Conservation (phyloP, 768 basidiomycete species). For the Gautieria morchelliformis region DNA sequence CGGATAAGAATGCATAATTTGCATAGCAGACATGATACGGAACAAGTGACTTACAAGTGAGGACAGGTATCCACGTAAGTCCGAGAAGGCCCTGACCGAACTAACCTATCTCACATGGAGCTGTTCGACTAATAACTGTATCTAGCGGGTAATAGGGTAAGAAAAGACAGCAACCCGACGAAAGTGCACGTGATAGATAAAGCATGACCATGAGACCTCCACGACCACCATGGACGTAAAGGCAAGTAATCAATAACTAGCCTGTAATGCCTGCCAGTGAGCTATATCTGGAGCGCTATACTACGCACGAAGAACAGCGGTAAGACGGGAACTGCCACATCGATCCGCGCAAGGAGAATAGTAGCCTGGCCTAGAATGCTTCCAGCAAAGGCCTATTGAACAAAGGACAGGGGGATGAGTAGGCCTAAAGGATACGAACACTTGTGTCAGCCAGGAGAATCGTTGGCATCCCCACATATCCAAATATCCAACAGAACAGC, state of each 20-base stretch:
- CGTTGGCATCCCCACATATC: background rate
- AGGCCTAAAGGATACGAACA: background rate
- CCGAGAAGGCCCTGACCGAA: conserved; percentile 25
- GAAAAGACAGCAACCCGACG: background rate
- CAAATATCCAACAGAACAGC: background rate
- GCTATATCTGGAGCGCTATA: conserved; percentile 14
- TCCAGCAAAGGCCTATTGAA: background rate
- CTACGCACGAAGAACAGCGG: conserved; percentile 18
- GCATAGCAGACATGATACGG: background rate
- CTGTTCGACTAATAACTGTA: too few relatives aligned
- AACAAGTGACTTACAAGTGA: conserved; percentile 23
- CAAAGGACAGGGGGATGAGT: background rate
- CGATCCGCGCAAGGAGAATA: conserved; percentile 18
- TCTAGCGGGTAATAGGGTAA: too few relatives aligned
- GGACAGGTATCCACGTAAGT: conserved; percentile 28
- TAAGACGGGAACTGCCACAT: conserved; percentile 19
- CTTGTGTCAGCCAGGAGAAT: background rate
- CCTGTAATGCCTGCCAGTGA: conserved; percentile 15
- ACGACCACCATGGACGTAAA: conserved; percentile 31
- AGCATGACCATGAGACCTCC: conserved; percentile 27
- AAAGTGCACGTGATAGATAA: background rate
- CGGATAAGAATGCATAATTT: conserved; percentile 14
- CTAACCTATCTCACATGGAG: background rate
- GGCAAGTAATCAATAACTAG: conserved; percentile 25
- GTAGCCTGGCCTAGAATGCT: background rate